These are phyloP conservation scores for Phyllosticta citribraziliensis DNA, from an alignment of 2,329 filamentous ascomycete species.

Conservation along the genomic window DNA sequence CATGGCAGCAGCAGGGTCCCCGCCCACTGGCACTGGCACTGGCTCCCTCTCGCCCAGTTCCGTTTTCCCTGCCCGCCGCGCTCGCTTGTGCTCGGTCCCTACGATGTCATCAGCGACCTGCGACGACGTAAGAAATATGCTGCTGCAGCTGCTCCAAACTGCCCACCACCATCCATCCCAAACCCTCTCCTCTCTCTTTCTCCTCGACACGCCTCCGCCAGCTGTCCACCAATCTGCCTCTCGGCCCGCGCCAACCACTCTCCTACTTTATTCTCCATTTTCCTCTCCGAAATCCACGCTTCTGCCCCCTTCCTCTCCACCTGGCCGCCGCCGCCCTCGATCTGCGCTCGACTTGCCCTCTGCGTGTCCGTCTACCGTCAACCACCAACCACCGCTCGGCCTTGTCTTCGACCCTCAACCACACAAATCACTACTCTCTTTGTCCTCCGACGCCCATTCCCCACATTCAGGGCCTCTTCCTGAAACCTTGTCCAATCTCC, in stretches of 20 bases:
- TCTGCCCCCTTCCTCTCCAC: not conserved
- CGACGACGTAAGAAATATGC: slow-evolving; percentile 8
- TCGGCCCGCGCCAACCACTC: slow-evolving; percentile 1
- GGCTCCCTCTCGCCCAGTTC: not conserved
- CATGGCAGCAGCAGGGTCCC: not conserved
- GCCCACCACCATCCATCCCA: not conserved
- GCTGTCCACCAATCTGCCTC: not conserved
- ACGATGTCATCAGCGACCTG: slow-evolving; percentile 10
- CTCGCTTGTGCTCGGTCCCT: slow-evolving; percentile 9
- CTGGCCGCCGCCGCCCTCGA: not conserved
- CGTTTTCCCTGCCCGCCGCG: slow-evolving; percentile 1
- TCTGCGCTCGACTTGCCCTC: slow-evolving; percentile 10
- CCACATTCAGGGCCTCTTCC: slow-evolving; percentile 23
- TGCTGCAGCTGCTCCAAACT: not conserved
- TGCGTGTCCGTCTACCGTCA: not conserved
- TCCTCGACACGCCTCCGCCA: too few relatives aligned
- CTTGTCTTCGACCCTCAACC: not conserved
- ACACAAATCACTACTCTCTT: slow-evolving; percentile 10
- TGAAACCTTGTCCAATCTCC: slow-evolving; percentile 25
- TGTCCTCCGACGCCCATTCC: slow-evolving; percentile 15
- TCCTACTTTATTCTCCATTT: slow-evolving; percentile 6
- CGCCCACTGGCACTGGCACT: not conserved
- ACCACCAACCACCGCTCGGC: not conserved
- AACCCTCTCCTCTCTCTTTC: not conserved
- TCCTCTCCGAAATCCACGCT: not conserved